These are phyloP conservation scores for Pueraria montana DNA, from an alignment of 306 rosid species.

Conservation along the genomic window DNA sequence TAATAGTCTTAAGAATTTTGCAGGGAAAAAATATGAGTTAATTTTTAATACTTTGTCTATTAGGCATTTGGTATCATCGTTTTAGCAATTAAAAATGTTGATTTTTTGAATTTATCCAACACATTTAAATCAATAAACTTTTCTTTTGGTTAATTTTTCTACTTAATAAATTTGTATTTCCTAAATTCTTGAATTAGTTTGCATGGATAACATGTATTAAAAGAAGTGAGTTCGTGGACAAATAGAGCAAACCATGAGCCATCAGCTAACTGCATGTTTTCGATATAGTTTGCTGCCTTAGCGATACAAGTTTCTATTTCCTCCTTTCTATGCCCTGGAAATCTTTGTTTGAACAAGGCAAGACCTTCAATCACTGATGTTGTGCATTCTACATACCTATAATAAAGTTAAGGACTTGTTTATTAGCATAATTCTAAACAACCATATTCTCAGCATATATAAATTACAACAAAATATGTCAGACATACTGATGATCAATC, in stretches of 20 bases:
- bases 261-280: conserved; percentile 62
- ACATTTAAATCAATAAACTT: not conserved
- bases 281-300: conserved; percentile 60
- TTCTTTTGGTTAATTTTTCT: not conserved
- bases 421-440: not conserved
- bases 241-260: conserved; percentile 70
- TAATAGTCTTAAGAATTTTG: not conserved
- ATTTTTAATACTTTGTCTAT: too few species aligned
- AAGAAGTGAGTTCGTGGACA: not conserved
- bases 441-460: not conserved
- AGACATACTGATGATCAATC: conserved; percentile 77
- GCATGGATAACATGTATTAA: not conserved
- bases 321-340: conserved; percentile 54
- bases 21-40: not conserved
- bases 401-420: not conserved
- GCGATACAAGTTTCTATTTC: conserved; percentile 64
- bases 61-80: too few species aligned
- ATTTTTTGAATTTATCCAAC: too few species aligned
- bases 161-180: not conserved
- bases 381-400: conserved; percentile 75
- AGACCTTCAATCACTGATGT: conserved; percentile 73
- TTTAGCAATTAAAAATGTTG: too few species aligned
- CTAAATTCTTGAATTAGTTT: not conserved
- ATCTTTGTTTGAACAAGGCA: conserved; percentile 48
- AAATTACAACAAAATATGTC: not conserved